Conservation (phyloP, 2,329 filamentous ascomycete genomes). For the Cadophora gregata region DNA sequence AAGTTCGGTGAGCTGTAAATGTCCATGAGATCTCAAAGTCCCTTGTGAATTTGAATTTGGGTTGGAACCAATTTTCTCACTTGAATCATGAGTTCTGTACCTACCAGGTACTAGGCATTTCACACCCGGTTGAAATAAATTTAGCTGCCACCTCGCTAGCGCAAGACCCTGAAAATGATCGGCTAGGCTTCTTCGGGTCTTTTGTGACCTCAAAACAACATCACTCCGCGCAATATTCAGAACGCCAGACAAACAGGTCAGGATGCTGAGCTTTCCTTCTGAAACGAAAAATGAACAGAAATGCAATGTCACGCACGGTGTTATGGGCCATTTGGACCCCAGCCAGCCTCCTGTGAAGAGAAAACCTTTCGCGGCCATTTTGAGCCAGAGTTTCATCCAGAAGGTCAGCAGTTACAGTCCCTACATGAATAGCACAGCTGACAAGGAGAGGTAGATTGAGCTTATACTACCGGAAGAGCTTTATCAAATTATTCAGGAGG, state of each 20-base stretch:
- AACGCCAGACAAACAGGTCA: background rate
- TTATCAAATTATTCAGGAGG: constrained; percentile 59
- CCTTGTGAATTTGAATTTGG: background rate
- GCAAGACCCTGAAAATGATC: constrained; percentile 12
- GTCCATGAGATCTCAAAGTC: constrained; percentile 4
- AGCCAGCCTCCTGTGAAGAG: constrained; percentile 73
- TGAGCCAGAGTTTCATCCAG: constrained; percentile 70
- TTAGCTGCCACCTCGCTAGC: constrained; percentile 16
- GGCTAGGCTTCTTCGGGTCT: constrained; percentile 27
- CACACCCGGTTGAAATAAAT: constrained; percentile 10
- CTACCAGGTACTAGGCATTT: too few relatives aligned
- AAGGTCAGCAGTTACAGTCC: constrained; percentile 53
- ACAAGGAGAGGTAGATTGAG: constrained; percentile 57
- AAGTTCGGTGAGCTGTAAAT: background rate
- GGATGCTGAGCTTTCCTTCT: constrained; percentile 52
- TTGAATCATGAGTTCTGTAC: constrained; percentile 11
- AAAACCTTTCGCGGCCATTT: constrained; percentile 76
- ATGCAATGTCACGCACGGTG: constrained; percentile 75
- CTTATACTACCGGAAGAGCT: constrained; percentile 73
- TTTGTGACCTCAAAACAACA: background rate
- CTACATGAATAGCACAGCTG: background rate
- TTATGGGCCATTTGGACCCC: constrained; percentile 72
- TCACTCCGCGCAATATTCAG: background rate
- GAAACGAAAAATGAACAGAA: constrained; percentile 56
- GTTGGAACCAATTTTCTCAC: background rate